Evolutionary conservation across 371 early-diverging fungal species (phyloP).

Genomic region (Mortierella sp.): DNA sequence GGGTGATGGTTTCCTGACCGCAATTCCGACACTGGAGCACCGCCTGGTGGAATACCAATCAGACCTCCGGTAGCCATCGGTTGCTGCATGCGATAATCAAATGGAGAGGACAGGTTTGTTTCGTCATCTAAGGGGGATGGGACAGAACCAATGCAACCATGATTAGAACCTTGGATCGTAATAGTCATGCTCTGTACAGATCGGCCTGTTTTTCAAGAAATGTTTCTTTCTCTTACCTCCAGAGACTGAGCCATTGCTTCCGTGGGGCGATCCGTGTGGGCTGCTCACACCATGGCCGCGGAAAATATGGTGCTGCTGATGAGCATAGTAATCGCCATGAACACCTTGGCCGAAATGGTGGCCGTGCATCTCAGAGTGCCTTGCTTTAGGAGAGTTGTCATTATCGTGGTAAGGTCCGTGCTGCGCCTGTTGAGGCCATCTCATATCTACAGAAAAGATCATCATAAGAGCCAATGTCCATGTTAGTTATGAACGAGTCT

Average conservation of each 20-base stretch:
- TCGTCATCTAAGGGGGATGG: constrained; percentile 33
- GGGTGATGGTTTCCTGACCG: constrained; percentile 40
- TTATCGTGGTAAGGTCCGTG: constrained; percentile 39
- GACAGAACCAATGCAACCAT: no score
- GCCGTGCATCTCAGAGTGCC: constrained; percentile 34
- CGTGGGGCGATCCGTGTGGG: constrained; percentile 48
- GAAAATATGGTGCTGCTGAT: constrained; percentile 33
- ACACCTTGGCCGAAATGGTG: constrained; percentile 40
- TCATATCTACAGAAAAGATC: constrained; percentile 20
- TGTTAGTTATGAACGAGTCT: no score
- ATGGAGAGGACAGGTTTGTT: constrained; percentile 39
- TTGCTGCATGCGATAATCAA: constrained; percentile 44
- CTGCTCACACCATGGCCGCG: constrained; percentile 40
- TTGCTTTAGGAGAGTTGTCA: constrained; percentile 33
- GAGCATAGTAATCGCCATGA: constrained; percentile 42
- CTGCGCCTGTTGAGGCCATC: constrained; percentile 45
- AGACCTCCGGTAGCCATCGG: constrained; percentile 46
- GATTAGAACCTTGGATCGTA: no score
- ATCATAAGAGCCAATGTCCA: no score
- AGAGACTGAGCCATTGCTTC: constrained; percentile 49
- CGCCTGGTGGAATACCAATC: constrained; percentile 39
- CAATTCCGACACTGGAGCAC: constrained; percentile 22
- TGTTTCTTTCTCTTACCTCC: constrained; percentile 38
- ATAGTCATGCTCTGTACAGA: no score
- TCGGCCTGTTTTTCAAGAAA: no score